Evolutionary conservation across 129 eudicot species (phyloP).

Genomic region (Oenanthe sinensis): DNA sequence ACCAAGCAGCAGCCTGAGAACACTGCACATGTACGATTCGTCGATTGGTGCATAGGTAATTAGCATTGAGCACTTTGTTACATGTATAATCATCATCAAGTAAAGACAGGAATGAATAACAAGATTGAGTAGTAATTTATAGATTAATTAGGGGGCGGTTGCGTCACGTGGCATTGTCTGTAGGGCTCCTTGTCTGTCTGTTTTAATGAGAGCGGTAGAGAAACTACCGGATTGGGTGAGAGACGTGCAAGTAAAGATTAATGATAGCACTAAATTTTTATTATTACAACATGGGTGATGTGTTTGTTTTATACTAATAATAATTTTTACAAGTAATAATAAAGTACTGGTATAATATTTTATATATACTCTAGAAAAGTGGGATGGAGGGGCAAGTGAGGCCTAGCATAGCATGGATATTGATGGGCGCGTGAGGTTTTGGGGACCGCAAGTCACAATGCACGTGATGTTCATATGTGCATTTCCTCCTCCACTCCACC

Average conservation of each 20-base stretch:
- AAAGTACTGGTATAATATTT: too few species aligned
- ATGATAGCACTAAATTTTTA: neutral
- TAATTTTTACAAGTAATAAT: too few species aligned
- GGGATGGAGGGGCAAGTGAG: too few species aligned
- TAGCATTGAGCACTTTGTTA: neutral
- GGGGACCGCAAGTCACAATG: slow-evolving; percentile 24
- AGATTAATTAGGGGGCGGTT: neutral
- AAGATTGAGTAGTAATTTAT: neutral
- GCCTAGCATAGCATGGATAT: neutral
- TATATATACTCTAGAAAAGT: too few species aligned
- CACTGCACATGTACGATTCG: too few species aligned
- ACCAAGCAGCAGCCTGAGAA: too few species aligned
- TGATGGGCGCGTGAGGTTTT: slow-evolving; percentile 23
- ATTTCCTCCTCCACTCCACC: neutral
- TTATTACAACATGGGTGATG: neutral
- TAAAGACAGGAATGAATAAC: neutral
- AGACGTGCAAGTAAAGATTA: slow-evolving; percentile 8
- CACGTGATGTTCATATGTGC: slow-evolving; percentile 24
- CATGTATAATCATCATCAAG: neutral
- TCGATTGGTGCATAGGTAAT: too few species aligned
- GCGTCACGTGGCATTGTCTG: slow-evolving; percentile 36
- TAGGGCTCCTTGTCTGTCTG: neutral
- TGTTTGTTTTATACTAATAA: too few species aligned
- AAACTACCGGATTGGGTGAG: neutral
- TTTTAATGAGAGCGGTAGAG: slow-evolving; percentile 5